These are phyloP conservation scores for Akanthomyces dipterigenus DNA, from an alignment of 2,329 filamentous ascomycete genomes.

Conservation along the genomic window DNA sequence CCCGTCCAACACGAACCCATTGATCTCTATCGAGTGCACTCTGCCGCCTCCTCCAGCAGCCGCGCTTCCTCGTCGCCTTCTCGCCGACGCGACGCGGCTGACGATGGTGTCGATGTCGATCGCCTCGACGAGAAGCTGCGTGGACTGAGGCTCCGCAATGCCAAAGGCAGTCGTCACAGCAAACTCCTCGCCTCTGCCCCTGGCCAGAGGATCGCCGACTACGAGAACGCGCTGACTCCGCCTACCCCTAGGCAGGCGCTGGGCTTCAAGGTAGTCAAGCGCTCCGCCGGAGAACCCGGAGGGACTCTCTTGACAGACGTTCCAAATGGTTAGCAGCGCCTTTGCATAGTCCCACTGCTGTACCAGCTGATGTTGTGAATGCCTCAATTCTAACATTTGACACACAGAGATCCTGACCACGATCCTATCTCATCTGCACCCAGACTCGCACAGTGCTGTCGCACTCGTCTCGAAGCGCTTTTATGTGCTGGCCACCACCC, in stretches of 20 bases:
- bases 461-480: constrained; percentile 84
- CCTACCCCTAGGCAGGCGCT: constrained; percentile 39
- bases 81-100: constrained; percentile 21
- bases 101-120: constrained; percentile 29
- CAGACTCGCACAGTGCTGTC: constrained; percentile 73
- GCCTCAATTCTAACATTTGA: background rate
- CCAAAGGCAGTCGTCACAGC: constrained; percentile 18
- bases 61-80: constrained; percentile 30
- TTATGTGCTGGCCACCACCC: constrained; percentile 78
- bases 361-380: background rate
- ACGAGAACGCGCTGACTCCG: constrained; percentile 52
- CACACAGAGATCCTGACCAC: constrained; percentile 83
- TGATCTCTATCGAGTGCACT: constrained; percentile 27
- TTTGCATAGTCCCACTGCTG: background rate
- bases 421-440: constrained; percentile 81
- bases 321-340: constrained; percentile 66
- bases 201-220: constrained; percentile 51
- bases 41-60: constrained; percentile 28
- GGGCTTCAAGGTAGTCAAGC: constrained; percentile 51
- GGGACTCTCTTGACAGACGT: constrained; percentile 50
- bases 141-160: constrained; percentile 41
- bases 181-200: constrained; percentile 24
- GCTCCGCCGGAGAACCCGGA: constrained; percentile 30
- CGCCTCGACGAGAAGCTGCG: constrained; percentile 44
- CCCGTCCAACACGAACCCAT: constrained; percentile 36